Evolutionary conservation across 2,329 filamentous ascomycete genomes (phyloP).

Genomic region (Grosmannia clavigera): DNA sequence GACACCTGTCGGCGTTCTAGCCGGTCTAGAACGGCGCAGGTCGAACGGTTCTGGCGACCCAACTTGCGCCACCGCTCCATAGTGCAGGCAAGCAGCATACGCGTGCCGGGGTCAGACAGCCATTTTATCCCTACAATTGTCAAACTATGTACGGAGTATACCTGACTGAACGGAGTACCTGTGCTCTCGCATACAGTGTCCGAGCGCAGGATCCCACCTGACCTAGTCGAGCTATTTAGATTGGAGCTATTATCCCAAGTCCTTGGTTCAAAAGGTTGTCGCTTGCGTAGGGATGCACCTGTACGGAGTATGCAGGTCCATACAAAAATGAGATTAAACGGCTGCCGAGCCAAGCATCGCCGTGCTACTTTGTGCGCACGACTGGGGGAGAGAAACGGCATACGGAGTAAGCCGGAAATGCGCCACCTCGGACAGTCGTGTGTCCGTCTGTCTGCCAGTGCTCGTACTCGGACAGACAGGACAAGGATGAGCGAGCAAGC

Average conservation of each 20-base stretch:
- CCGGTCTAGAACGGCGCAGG: neutral
- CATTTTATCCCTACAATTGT: no score
- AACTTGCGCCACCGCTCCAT: neutral
- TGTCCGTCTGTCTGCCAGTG: no score
- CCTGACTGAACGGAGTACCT: no score
- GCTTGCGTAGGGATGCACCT: neutral
- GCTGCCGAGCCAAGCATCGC: neutral
- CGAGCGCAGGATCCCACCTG: neutral
- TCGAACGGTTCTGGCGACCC: neutral
- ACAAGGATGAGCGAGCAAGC: no score
- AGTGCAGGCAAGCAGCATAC: no score
- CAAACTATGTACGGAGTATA: no score
- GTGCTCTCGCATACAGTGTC: neutral
- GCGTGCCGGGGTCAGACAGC: no score
- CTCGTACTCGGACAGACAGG: no score
- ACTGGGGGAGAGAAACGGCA: neutral
- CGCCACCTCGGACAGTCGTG: no score
- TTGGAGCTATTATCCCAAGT: neutral
- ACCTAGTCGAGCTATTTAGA: no score
- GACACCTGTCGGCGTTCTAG: no score
- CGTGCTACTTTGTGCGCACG: neutral
- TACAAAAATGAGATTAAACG: neutral
- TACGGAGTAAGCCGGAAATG: no score
- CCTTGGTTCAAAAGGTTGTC: neutral
- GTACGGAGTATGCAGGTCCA: neutral